Base-by-base conservation (phyloP, 768 basidiomycete species). In the Suillus plorans region DNA sequence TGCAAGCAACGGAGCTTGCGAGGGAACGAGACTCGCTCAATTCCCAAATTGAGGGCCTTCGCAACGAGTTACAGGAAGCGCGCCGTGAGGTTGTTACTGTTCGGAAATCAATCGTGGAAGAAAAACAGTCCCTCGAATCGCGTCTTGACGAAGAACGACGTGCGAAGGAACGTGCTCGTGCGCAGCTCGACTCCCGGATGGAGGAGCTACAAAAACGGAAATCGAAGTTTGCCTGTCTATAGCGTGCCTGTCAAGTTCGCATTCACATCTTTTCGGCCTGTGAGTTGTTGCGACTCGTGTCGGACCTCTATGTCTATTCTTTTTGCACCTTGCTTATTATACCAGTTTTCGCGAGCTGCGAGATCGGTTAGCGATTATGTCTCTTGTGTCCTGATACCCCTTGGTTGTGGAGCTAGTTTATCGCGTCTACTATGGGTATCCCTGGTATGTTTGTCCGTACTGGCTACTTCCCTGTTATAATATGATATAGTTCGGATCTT, bases 211-310 rank as follows among this genome's bases (percentile, higher is more conserved):
- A 84, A 66, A 86, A 85, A 79, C 89, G 92, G 66, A 95, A 94
- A 81, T 94, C 92, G 67, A 97, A 96, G 80, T 97, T 94, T 77
- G 91, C 89, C 61, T 95, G 93, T 78, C 84, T 95, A 77, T 95
- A 82, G 84, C 67, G 64, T 61, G 64, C 65, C 66, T 61, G 55
- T 64, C 41, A 52, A 44, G 47, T 37, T 7, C 61, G 39, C 41
- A 56, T 64, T 37, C 55, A 49, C 62, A 44, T 52, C 14, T 41
- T 45, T 50, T 57, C 20, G 66, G 60, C 56, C 47, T 66, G 69
- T 61, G 62, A 70, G 41, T 12, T 45, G n/a, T 60, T 67, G 44
- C 55, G 50, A 61, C 62, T 61, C 56, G 18, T 66, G 37, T 37
- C 25, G 25, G 39, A 42, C 25, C 55, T 60, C 10, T 60, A 63